Evolutionary conservation across 2,329 filamentous ascomycete genomes (phyloP), one percentile per base, ranked within the genome.

Genomic region (Helotiales sp.): DNA sequence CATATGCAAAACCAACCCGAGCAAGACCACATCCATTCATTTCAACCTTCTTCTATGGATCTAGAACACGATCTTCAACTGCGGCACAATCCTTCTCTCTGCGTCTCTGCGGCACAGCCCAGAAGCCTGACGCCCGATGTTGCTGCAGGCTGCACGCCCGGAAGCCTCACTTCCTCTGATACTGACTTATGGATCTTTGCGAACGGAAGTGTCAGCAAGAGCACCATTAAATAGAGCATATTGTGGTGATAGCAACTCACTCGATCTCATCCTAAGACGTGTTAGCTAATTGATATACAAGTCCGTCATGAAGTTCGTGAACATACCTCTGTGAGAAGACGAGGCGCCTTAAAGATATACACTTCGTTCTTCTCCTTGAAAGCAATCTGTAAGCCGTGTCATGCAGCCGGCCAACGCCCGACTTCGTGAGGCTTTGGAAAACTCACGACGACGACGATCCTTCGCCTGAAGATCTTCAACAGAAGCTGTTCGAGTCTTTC

Each of bases 391-490:
- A 27, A 52, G 49, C 38, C 48, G 36, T 49, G 40, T 25, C 40
- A 44, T 12, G 22, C 40, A 44, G 13, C 40, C 22, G 9, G 27
- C 22, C 9, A 42, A 3, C 13, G 6, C 3, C 9, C 3, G 38
- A 22, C n/a, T 8, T 42, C 15, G 24, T 42, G 22, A 44, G 22
- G 40, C 22, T 15, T 3, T 5, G 5, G 27, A 27, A 15, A 38
- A 51, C 54, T 52, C 38, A 57, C 54, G 40, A 52, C 34, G 30
- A 57, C 48, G 15, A 25, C 29, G 33, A 57, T 57, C 7, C 38
- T 25, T 17, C 19, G 29, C 15, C 40, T 31, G 36, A 57, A 57
- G 13, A 52, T 19, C 36, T 52, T 57, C 29, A 36, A 9, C 29
- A 57, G 25, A n/a, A 57, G 19, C 17, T 29, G 29, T 15, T 57